phyloP scores from a whole-genome alignment of 2,329 filamentous ascomycete species.

The Scleromitrula shiraiana region DNA sequence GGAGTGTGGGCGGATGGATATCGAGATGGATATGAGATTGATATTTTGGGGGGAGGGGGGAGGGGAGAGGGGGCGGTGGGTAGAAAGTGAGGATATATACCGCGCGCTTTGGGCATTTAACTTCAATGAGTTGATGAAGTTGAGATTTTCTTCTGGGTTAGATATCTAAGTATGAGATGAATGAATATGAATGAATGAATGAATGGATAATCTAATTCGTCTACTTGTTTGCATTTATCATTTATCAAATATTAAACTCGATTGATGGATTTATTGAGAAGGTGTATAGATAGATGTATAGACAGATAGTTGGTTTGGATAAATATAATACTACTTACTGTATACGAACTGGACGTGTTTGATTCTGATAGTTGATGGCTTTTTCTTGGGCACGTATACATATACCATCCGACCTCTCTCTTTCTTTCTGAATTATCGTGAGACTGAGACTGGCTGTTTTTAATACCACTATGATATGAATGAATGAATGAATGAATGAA shows the following conservation, averaged over 20 bases:
- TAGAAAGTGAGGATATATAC: no score
- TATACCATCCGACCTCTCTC: not conserved
- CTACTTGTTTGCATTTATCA: no score
- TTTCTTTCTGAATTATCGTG: constrained; percentile 10
- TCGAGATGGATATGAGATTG: not conserved
- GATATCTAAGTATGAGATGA: no score
- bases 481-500: no score
- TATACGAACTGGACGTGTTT: not conserved
- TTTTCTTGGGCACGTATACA: constrained; percentile 5
- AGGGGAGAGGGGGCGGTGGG: no score
- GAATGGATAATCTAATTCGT: no score
- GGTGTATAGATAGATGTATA: no score
- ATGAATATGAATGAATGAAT: not conserved
- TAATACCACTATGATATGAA: constrained; percentile 1
- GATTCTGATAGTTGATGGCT: no score
- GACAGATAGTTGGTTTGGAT: not conserved
- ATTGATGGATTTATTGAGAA: constrained; percentile 2
- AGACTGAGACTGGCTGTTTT: not conserved
- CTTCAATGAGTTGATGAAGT: not conserved
- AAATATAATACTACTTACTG: not conserved
- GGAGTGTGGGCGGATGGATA: not conserved
- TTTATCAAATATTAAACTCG: no score
- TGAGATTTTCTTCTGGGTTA: not conserved
- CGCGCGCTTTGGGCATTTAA: not conserved
- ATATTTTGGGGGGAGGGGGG: no score